phyloP scores from a whole-genome alignment of 2,329 filamentous ascomycete genomes.

The Cladobotryum mycophilum region DNA sequence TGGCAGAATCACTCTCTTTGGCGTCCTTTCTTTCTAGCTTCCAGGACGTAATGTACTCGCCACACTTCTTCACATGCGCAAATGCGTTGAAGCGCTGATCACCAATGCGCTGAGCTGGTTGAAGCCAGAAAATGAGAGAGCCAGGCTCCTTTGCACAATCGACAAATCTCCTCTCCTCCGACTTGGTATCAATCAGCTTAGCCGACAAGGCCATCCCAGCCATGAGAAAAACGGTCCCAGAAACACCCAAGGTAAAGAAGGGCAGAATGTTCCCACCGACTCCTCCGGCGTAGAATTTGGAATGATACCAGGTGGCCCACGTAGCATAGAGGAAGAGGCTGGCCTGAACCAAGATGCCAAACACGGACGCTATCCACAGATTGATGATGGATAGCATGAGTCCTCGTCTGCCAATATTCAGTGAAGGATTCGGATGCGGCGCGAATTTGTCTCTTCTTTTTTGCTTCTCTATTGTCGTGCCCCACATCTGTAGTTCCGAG shows the following conservation, averaged over 20 bases:
- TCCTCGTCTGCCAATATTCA: neutral
- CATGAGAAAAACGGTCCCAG: neutral
- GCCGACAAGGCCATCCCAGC: neutral
- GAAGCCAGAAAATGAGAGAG: neutral
- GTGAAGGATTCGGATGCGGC: neutral
- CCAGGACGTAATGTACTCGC: neutral
- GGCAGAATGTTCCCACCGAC: neutral
- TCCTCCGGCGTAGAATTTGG: neutral
- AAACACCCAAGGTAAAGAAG: neutral
- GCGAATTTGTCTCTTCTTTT: too few relatives aligned
- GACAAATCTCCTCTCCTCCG: neutral
- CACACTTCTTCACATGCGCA: neutral
- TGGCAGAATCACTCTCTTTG: neutral
- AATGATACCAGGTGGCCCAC: neutral
- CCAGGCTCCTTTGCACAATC: neutral
- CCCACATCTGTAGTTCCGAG: too few relatives aligned
- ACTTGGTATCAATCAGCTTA: neutral
- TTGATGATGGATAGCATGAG: neutral
- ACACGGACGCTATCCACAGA: neutral
- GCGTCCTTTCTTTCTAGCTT: too few relatives aligned
- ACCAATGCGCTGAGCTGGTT: neutral
- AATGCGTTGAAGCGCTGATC: neutral
- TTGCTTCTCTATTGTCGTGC: too few relatives aligned
- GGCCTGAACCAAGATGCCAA: neutral
- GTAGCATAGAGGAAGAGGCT: neutral